Conservation (phyloP, 2,329 filamentous ascomycete species). For the Botryosphaeria dothidea region DNA sequence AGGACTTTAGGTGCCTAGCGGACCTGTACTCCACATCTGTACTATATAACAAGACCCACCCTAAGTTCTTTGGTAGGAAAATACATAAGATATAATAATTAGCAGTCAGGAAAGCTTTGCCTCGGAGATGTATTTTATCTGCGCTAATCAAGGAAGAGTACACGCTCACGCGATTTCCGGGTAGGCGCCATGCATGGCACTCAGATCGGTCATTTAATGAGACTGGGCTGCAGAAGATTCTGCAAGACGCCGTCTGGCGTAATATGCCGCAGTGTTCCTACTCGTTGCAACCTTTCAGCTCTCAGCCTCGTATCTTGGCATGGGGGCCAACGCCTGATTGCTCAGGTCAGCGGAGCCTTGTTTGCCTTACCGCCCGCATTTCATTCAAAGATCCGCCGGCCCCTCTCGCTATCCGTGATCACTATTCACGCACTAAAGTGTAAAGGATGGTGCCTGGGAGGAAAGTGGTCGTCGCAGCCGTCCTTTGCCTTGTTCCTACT, state of each 20-base stretch:
- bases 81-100: too few species aligned
- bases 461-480: background rate
- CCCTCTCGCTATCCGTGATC: background rate
- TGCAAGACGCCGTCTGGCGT: background rate
- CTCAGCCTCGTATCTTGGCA: background rate
- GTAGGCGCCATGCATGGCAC: too few species aligned
- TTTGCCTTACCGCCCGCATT: background rate
- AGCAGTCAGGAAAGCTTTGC: too few species aligned
- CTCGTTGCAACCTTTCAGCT: background rate
- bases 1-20: too few species aligned
- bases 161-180: too few species aligned
- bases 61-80: too few species aligned
- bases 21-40: too few species aligned
- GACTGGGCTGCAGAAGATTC: background rate
- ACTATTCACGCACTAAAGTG: too few species aligned
- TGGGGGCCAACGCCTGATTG: background rate
- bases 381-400: background rate
- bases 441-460: background rate
- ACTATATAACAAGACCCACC: too few species aligned
- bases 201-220: too few species aligned
- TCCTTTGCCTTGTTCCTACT: background rate
- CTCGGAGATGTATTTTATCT: too few species aligned
- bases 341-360: background rate
- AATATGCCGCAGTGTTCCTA: background rate
- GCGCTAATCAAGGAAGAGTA: too few species aligned